Evolutionary conservation across 148 eudicot species (phyloP).

Genomic region (Rhododendron molle): DNA sequence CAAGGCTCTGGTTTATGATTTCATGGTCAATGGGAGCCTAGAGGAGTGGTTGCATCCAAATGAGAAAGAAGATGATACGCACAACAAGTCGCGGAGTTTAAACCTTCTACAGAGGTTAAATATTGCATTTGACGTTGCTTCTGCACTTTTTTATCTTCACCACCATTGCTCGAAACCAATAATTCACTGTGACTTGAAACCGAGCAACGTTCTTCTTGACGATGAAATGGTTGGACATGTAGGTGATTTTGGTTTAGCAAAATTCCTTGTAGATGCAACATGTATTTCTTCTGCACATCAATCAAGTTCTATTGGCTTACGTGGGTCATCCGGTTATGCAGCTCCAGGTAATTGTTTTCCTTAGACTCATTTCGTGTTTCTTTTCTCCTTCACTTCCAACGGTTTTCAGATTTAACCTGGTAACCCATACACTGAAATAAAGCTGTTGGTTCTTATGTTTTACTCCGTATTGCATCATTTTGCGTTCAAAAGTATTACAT

Average conservation of each 20-base stretch:
- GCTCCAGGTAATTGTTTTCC: not conserved
- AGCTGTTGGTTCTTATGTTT: too few relatives aligned
- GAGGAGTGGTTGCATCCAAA: conserved; percentile 6
- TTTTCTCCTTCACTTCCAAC: too few relatives aligned
- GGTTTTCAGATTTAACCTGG: too few relatives aligned
- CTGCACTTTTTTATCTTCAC: conserved; percentile 1
- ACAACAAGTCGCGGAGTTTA: not conserved
- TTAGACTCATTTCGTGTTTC: not conserved
- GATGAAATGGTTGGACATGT: not conserved
- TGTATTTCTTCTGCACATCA: not conserved
- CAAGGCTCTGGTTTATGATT: not conserved
- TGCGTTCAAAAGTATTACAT: too few relatives aligned
- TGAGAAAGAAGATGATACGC: not conserved
- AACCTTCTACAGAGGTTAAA: not conserved
- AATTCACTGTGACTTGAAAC: not conserved
- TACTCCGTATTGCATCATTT: too few relatives aligned
- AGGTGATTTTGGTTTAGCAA: not conserved
- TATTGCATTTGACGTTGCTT: not conserved
- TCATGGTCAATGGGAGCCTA: conserved; percentile 3
- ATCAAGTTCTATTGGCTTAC: not conserved
- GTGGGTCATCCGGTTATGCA: not conserved
- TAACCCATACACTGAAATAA: too few relatives aligned
- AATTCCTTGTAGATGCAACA: not conserved
- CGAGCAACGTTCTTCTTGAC: not conserved
- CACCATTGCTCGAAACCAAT: not conserved